Evolutionary conservation across 1,139 yeast genomes (phyloP).

Genomic region (Suhomyces kunorum): DNA sequence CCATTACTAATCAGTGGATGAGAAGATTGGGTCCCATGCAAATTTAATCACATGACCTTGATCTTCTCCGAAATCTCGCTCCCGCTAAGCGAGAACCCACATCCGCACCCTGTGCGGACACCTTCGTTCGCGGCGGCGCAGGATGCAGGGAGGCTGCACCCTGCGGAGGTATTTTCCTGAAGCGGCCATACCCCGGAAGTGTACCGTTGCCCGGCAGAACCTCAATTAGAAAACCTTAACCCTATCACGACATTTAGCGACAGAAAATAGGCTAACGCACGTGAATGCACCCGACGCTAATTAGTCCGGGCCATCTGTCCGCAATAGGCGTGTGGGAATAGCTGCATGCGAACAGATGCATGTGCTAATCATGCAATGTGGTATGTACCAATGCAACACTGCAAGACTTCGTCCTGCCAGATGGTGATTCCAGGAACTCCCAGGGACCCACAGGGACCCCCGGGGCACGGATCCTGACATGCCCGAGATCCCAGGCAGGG

Average conservation of each 20-base stretch:
- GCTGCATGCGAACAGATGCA: not conserved
- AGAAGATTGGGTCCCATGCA: not conserved
- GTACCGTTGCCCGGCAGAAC: no score
- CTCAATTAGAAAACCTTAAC: constrained; percentile 3
- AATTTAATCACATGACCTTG: no score
- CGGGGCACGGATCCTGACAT: no score
- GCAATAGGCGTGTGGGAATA: not conserved
- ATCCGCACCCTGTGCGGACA: not conserved
- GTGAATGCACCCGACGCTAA: constrained; percentile 1
- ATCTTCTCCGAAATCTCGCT: no score
- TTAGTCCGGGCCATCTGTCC: not conserved
- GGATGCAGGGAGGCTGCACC: not conserved
- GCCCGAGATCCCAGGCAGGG: no score
- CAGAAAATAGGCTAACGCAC: constrained; percentile 6
- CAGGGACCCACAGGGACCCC: no score
- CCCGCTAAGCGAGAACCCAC: not conserved
- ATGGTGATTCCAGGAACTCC: no score
- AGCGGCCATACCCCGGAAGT: not conserved
- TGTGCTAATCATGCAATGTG: no score
- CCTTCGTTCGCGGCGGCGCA: not conserved
- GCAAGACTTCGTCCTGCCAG: no score
- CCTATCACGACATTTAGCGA: not conserved
- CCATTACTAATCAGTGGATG: not conserved
- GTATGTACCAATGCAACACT: no score
- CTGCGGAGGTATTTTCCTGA: not conserved